A percentile compares a stretch with the other conserved stretches of the same genome.
These are phyloP conservation scores for Solanum tarijense DNA, from an alignment of 257 asterid species.

Conservation along the genomic window DNA sequence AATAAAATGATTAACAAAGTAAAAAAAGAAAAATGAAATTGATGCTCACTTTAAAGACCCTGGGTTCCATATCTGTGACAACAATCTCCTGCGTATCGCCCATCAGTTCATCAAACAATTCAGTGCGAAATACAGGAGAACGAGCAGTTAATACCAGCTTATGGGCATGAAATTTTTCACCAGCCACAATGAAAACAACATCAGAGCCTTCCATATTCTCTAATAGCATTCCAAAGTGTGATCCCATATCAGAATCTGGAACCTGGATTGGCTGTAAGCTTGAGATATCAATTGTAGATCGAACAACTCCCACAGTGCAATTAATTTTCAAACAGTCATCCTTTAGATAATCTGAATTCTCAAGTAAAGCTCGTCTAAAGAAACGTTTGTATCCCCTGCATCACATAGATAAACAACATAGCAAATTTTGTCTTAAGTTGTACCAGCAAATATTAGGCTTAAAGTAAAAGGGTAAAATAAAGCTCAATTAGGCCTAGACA, in stretches of 20 bases:
- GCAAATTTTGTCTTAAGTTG: background rate
- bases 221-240: constrained; percentile 75
- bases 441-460: background rate
- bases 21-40: background rate
- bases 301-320: constrained; percentile 98
- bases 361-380: constrained; percentile 80
- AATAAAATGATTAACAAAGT: background rate
- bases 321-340: constrained; percentile 97
- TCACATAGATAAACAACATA: background rate
- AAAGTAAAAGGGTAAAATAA: background rate
- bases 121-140: constrained; percentile 58
- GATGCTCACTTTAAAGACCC: constrained; percentile 67
- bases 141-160: constrained; percentile 94
- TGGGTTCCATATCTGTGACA: constrained; percentile 72
- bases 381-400: constrained; percentile 95
- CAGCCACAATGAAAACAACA: constrained; percentile 63
- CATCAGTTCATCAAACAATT: constrained; percentile 47
- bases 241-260: constrained; percentile 88
- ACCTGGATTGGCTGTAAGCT: constrained; percentile 73
- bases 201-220: constrained; percentile 83
- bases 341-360: constrained; percentile 85
- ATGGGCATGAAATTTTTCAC: constrained; percentile 81
- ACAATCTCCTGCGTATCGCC: constrained; percentile 52
- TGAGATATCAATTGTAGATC: constrained; percentile 78
- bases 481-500: background rate